Conservation (phyloP, 2,329 filamentous ascomycete species). For the Paraphaeosphaeria minitans region DNA sequence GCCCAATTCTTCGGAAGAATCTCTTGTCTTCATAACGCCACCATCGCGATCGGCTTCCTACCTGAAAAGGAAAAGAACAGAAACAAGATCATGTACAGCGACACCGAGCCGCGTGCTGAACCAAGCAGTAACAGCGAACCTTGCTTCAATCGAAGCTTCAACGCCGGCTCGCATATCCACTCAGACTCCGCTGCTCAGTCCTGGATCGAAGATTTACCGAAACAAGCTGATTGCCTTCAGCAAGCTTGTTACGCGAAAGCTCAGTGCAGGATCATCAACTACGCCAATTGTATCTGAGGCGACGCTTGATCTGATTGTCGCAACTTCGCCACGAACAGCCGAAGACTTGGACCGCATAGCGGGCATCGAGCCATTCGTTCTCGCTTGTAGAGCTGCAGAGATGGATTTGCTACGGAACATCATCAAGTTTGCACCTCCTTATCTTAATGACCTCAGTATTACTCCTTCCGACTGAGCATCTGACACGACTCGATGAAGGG, state of each 20-base stretch:
- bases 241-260: constrained; percentile 26
- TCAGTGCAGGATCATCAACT: constrained; percentile 9
- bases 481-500: not conserved
- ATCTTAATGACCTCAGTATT: not conserved
- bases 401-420: constrained; percentile 35
- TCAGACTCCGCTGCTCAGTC: constrained; percentile 9
- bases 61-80: constrained; percentile 34
- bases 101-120: not conserved
- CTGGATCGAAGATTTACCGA: constrained; percentile 23
- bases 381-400: constrained; percentile 25
- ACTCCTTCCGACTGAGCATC: too few relatives aligned
- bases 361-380: constrained; percentile 27
- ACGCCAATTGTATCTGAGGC: constrained; percentile 25
- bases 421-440: constrained; percentile 27
- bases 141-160: constrained; percentile 13
- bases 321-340: constrained; percentile 22
- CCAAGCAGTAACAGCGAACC: constrained; percentile 3
- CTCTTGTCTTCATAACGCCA: constrained; percentile 24
- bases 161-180: not conserved
- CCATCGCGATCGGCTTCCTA: constrained; percentile 13
- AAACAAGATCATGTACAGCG: constrained; percentile 17
- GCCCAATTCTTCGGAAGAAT: constrained; percentile 17
- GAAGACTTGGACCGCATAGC: constrained; percentile 33
- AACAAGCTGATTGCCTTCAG: constrained; percentile 42
- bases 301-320: constrained; percentile 30